These are phyloP conservation scores for Aschersonia sp. DNA, from an alignment of 2,329 filamentous ascomycete genomes.

Conservation along the genomic window DNA sequence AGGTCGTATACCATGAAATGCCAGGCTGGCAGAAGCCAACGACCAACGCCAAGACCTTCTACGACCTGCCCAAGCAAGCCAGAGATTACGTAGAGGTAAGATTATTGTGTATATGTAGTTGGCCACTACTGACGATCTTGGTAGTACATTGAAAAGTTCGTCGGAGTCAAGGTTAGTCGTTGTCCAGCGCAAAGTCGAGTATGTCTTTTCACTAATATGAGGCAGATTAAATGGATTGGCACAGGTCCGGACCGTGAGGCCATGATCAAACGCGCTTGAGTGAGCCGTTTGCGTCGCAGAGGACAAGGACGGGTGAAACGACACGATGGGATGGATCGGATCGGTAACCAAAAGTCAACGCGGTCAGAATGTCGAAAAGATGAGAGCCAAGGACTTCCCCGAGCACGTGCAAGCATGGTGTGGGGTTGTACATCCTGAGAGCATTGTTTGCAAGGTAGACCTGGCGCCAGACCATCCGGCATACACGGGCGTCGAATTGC, in stretches of 20 bases:
- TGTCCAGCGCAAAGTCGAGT: constrained; percentile 4
- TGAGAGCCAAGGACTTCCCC: no score
- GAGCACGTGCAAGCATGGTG: no score
- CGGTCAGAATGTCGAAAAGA: no score
- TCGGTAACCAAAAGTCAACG: no score
- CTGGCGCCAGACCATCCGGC: no score
- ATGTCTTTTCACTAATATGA: constrained; percentile 8
- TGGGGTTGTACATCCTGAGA: no score
- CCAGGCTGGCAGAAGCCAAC: constrained; percentile 56
- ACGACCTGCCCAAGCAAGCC: constrained; percentile 49
- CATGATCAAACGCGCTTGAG: constrained; percentile 6
- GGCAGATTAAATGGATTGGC: constrained; percentile 7
- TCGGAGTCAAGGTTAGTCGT: constrained; percentile 35
- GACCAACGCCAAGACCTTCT: constrained; percentile 42
- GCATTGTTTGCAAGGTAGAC: no score
- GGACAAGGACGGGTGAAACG: no score
- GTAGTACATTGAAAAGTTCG: constrained; percentile 47
- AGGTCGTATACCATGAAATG: constrained; percentile 55
- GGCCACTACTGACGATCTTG: constrained; percentile 6
- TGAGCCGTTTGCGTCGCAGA: no score
- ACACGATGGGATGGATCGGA: no score
- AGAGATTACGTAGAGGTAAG: constrained; percentile 44
- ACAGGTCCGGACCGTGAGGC: constrained; percentile 8
- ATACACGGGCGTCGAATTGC: no score
- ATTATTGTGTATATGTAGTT: not conserved